Percentiles rank a stretch among this genome's conserved stretches.
phyloP scores from a whole-genome alignment of 352 stramenopile species.

The Pythium phragmiticola region DNA sequence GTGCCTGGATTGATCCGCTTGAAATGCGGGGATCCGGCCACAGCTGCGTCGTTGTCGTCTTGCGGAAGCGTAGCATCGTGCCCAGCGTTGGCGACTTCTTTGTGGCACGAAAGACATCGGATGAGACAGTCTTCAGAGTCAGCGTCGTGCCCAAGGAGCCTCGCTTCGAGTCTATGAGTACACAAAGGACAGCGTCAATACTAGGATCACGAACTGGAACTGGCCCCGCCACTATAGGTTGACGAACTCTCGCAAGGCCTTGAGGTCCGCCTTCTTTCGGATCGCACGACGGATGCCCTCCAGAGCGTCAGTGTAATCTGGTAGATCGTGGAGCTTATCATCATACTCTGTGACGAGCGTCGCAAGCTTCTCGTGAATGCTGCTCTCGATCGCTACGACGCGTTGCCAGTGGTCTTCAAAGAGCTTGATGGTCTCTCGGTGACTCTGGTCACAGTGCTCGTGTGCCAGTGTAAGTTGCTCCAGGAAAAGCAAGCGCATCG shows the following conservation, averaged over 20 bases:
- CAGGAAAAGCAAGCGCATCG: conserved; percentile 31
- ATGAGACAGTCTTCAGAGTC: conserved; percentile 68
- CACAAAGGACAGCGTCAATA: background rate
- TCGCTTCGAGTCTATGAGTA: conserved; percentile 45
- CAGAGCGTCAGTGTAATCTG: conserved; percentile 42
- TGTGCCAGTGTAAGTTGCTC: conserved; percentile 39
- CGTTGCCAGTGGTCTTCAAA: conserved; percentile 35
- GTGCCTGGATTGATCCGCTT: conserved; percentile 54
- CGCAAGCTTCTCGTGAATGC: conserved; percentile 25
- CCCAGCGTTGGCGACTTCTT: conserved; percentile 42
- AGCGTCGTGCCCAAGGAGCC: conserved; percentile 43
- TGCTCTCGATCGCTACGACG: conserved; percentile 14
- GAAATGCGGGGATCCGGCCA: conserved; percentile 20
- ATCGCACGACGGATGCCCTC: conserved; percentile 46
- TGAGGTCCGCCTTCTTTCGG: conserved; percentile 59
- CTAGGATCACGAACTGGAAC: background rate
- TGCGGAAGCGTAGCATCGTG: conserved; percentile 17
- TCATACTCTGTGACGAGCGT: conserved; percentile 35
- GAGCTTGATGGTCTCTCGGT: conserved; percentile 29
- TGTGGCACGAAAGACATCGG: conserved; percentile 68
- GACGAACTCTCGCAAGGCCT: conserved; percentile 60
- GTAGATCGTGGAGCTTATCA: conserved; percentile 42
- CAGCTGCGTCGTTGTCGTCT: conserved; percentile 24
- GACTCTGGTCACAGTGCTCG: conserved; percentile 31
- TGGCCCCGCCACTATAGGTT: background rate